Base-by-base conservation (phyloP, 2,329 filamentous ascomycete species). In the Amylocarpus encephaloides region DNA sequence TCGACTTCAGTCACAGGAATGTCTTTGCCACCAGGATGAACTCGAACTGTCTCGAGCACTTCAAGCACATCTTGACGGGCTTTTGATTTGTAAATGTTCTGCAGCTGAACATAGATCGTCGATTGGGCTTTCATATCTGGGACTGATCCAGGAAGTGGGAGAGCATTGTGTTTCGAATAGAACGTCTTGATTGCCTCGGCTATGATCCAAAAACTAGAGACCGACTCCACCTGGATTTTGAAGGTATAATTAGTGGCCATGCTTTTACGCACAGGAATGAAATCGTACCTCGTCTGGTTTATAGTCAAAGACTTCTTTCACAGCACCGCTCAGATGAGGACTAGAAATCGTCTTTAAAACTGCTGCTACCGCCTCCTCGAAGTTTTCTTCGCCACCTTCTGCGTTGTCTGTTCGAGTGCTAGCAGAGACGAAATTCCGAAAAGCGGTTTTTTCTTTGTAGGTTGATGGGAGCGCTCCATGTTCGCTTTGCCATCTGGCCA, bases 81-180 rank as follows among this genome's bases (percentile, higher is more conserved):
- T 68, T 95, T 95, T 18, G 75, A 70, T 70, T 95, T 96, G 79
- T 97, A 98, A 52, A 97, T 81, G 61, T 87, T 92, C 66, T 97
- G 93, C 11, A 98, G 77, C 61, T 83, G 77, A 58, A 98, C 85
- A 71, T 98, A 98, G 55, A 94, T 86, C 49, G 77, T 81, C 3
- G 91, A 95, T 64, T 92, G 81, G 2, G 93, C 90, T 72, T 98
- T 98, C 93, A 98, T 98, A 67, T 98, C 93, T 1, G 94, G 93
- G 1, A 98, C 74, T 2, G 85, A 83, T 11, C 93, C 94, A 0
- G 91, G 85, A 0, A 98, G 74, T 13, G 93, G 93, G 5, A 98
- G 76, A 26, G 84, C 77, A 6, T 76, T 71, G 64, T 96, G 82
- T 48, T 80, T 80, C 9, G 78, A 68, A 67, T 92, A 84, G 67